A percentile compares a stretch with the other conserved stretches of the same genome.
Evolutionary conservation across 257 asterid genomes (phyloP).

Genomic region (Lithospermum erythrorhizon): DNA sequence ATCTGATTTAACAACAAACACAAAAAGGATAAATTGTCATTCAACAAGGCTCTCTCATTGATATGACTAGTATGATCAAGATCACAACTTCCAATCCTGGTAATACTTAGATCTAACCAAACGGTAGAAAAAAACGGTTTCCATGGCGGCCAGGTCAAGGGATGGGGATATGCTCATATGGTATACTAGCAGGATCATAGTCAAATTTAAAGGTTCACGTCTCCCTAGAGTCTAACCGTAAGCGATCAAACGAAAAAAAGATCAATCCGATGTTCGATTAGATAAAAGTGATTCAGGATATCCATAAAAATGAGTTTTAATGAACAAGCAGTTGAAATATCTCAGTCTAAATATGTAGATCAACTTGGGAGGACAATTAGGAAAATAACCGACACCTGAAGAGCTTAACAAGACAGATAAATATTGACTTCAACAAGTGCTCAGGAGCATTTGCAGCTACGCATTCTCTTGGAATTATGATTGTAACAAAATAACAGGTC

Average conservation of each 20-base stretch:
- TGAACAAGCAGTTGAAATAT: background rate
- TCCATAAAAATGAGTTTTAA: too few relatives aligned
- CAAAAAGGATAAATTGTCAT: background rate
- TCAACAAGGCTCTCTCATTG: background rate
- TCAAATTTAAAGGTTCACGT: too few relatives aligned
- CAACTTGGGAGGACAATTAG: background rate
- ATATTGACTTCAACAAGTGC: background rate
- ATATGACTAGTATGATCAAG: too few relatives aligned
- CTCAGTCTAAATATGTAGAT: background rate
- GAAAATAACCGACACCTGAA: background rate
- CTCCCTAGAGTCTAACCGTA: too few relatives aligned
- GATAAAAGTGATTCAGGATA: too few relatives aligned
- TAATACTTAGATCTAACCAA: background rate
- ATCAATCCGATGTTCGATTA: too few relatives aligned
- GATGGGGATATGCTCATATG: too few relatives aligned
- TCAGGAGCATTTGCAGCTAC: background rate
- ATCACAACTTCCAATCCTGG: too few relatives aligned
- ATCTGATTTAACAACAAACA: slow-evolving; percentile 30
- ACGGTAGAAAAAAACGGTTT: too few relatives aligned
- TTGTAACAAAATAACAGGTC: background rate
- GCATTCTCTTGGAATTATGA: background rate
- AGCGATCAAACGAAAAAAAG: too few relatives aligned
- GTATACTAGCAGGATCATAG: too few relatives aligned
- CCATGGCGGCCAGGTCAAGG: too few relatives aligned
- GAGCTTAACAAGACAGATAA: background rate